Evolutionary conservation across 257 asterid species (phyloP).

Genomic region (Penstemon barbatus): DNA sequence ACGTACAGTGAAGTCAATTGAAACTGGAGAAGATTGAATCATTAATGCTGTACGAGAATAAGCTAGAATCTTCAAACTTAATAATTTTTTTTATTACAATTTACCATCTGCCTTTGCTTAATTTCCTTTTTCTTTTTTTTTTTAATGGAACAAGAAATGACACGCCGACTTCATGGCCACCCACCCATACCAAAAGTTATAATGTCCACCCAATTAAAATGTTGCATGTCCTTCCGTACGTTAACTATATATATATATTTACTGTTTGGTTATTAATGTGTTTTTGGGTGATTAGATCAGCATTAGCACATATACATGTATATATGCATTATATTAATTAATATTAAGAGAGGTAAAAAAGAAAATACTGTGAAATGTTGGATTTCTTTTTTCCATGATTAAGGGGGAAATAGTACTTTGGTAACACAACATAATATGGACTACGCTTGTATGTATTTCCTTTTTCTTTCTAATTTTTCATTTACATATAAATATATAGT

Average conservation of each 20-base stretch:
- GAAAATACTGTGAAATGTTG: not conserved
- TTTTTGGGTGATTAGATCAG: not conserved
- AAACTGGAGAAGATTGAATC: not conserved
- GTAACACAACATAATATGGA: too few relatives aligned
- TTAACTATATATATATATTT: not conserved
- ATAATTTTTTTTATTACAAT: too few relatives aligned
- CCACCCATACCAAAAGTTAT: not conserved
- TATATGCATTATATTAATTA: not conserved
- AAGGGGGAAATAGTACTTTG: too few relatives aligned
- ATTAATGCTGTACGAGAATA: not conserved
- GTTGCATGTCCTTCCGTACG: too few relatives aligned
- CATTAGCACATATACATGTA: slow-evolving; percentile 17
- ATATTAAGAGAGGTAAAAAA: not conserved
- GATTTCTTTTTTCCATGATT: too few relatives aligned
- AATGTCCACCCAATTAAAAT: too few relatives aligned
- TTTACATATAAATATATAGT: too few relatives aligned
- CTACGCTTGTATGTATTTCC: too few relatives aligned
- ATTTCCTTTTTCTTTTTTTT: not conserved
- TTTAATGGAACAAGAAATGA: slow-evolving; percentile 23
- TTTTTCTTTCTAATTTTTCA: too few relatives aligned
- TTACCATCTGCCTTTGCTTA: not conserved
- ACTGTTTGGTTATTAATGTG: not conserved
- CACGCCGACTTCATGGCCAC: slow-evolving; percentile 7
- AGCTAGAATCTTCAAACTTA: not conserved
- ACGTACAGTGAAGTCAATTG: not conserved